Base-by-base conservation (phyloP, 2,329 filamentous ascomycete species). In the Fonsecaea nubica region DNA sequence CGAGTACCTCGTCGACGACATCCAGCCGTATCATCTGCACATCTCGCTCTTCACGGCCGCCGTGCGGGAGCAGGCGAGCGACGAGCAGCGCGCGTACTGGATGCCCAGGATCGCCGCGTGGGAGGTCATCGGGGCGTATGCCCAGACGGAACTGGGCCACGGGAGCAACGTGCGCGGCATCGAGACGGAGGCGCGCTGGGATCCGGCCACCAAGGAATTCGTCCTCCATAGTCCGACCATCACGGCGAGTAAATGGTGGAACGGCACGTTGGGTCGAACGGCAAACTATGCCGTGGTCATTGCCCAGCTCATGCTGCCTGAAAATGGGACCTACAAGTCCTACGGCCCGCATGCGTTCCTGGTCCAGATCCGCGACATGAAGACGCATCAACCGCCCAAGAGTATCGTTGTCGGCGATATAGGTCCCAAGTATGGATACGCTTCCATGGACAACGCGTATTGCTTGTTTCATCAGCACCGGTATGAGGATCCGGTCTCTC, bases 201-300 rank as follows among this genome's bases (percentile, higher is more conserved):
- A 84, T 70, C 74, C 75, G 1, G 69, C 74, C n/a, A 75, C 74
- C 4, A 79, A 80, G 64, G 77, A 82, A 30, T 85, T 85, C 62
- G 75, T 81, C 32, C 75, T 85, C 8, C 81, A 84, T 71, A 84
- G 81, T 67, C 83, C 83, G 18, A 80, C 80, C 18, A 71, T 85
- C 9, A 84, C 83, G 1, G 80, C 83, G 1, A 83, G 80, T 69
- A 84, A 85, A 72, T 85, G 81, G 82, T 85, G 83, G 83, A 84
- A 85, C 72, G 83, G 82, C 1, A 79, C 78, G 1, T 77, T 85
- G 75, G 82, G 82, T 1, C 75, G 82, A 25, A 83, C 81, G 13
- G 83, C 82, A 8, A 84, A 83, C 61, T 81, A 85, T 75, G 80
- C 83, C 15, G 83, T 85, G 63, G 82, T 85, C 0, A 80, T 85